Evolutionary conservation across 2,329 filamentous ascomycete genomes (phyloP), one percentile per base, ranked within the genome.

Genomic region (Geosmithia flava): DNA sequence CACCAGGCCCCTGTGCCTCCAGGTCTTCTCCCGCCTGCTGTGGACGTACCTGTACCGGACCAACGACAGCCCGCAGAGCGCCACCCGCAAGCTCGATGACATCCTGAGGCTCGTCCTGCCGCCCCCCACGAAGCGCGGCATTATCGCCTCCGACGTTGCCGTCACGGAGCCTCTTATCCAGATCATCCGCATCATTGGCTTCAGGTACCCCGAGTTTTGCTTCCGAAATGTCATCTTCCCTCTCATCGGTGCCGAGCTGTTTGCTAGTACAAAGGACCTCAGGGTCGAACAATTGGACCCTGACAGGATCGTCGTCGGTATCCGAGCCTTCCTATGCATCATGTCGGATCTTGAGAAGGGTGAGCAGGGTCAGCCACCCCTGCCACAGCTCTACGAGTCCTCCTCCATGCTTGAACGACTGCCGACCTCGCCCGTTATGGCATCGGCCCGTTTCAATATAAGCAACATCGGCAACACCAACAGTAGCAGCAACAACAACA

Each of bases 251-350:
- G 88, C 89, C 1, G 91, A 96, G 47, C 71, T 89, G n/a, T 93
- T 96, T 60, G 74, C 78, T 27, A 79, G 81, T 17, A 71, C 87
- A 53, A 75, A 83, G 57, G 87, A 95, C 43, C 68, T 93, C 42
- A 89, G 81, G 59, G 85, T 96, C 27, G 93, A 97, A 59, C 87
- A 94, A 59, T 75, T 98, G 52, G 93, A 98, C 52, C 93, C 94
- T 0, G 94, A 98, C 60, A 85, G 87, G 57, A 95, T 96, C 68
- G 91, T 97, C n/a, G 86, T 98, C 55, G 93, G 90, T 2, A 98
- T 98, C 53, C 80, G 89, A 53, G 87, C 93, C 3, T 98, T 97
- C 61, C 73, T 98, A 27, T 87, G 85, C 30, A 88, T 97, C 55
- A 91, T 98, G 80, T 78, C 85, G 1, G 93, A 98, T 62, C 71